Evolutionary conservation across 495 filamentous ascomycete species (phyloP).

Genomic region (Aspergillus kassunensis): DNA sequence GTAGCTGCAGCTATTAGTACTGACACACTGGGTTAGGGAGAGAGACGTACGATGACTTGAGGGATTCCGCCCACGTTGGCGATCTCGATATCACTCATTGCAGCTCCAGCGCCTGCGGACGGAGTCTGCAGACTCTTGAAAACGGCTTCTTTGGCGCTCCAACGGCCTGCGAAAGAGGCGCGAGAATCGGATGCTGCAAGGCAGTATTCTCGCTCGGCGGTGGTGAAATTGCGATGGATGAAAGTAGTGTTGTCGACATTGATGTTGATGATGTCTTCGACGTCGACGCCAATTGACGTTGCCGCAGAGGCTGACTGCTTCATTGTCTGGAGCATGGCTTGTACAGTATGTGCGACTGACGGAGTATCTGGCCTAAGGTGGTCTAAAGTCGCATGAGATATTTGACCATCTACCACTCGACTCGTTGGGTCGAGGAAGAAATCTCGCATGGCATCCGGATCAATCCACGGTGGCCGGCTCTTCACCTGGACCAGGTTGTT

Average conservation of each 20-base stretch:
- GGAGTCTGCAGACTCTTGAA: conserved; percentile 78
- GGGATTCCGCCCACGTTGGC: conserved; percentile 45
- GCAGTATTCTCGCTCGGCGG: conserved; percentile 79
- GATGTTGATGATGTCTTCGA: conserved; percentile 77
- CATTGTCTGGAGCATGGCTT: conserved; percentile 10
- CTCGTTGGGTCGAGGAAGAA: conserved; percentile 89
- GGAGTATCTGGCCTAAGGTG: background rate
- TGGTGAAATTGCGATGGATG: conserved; percentile 89
- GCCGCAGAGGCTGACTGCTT: background rate
- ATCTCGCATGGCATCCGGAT: conserved; percentile 67
- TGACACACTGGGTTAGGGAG: too few relatives aligned
- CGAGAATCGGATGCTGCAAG: conserved; percentile 68
- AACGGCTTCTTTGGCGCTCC: conserved; percentile 96
- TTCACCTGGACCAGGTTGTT: conserved; percentile 29
- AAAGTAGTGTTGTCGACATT: conserved; percentile 91
- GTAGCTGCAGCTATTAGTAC: conserved; percentile 11
- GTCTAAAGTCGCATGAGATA: background rate
- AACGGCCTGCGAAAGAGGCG: conserved; percentile 85
- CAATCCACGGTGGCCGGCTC: conserved; percentile 16
- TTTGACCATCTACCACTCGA: conserved; percentile 32
- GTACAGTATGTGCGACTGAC: background rate
- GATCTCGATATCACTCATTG: conserved; percentile 93
- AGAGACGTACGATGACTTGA: conserved; percentile 13
- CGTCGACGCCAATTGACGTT: conserved; percentile 77
- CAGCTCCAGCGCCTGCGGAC: conserved; percentile 73